phyloP scores from a whole-genome alignment of 176 grass and related monocot genomes.

The Chrysopogon serrulatus region DNA sequence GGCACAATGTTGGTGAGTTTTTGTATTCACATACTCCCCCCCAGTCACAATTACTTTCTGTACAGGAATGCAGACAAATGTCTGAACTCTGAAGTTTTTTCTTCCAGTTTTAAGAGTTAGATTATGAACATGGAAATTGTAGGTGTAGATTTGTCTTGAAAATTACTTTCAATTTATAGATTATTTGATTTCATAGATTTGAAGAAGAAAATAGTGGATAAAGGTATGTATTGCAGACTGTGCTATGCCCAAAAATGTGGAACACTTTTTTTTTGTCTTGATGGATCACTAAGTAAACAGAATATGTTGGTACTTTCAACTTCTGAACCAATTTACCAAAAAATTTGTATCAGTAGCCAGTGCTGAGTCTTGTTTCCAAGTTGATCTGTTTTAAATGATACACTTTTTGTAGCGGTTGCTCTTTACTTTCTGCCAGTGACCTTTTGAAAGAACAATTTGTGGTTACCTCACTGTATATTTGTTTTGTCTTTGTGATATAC shows the following conservation, averaged over 20 bases:
- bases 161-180: background rate
- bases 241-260: background rate
- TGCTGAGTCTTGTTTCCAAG: background rate
- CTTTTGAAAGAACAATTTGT: background rate
- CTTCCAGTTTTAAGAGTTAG: background rate
- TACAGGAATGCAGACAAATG: background rate
- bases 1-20: slow-evolving; percentile 85
- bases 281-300: background rate
- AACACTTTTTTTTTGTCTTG: background rate
- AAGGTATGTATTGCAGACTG: background rate
- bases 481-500: background rate
- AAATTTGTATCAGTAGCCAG: background rate
- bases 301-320: background rate
- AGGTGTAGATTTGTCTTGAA: background rate
- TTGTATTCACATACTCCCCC: background rate
- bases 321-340: background rate
- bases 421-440: background rate
- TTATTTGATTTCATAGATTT: background rate
- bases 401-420: background rate
- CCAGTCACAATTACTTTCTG: background rate
- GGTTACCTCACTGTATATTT: background rate
- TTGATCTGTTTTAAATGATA: background rate
- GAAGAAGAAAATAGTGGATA: background rate
- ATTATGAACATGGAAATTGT: background rate
- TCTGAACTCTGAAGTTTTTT: background rate